Percentiles rank a stretch among this genome's conserved stretches.
Conservation (phyloP, 2,329 filamentous ascomycete species). For the Cladophialophora bantiana region DNA sequence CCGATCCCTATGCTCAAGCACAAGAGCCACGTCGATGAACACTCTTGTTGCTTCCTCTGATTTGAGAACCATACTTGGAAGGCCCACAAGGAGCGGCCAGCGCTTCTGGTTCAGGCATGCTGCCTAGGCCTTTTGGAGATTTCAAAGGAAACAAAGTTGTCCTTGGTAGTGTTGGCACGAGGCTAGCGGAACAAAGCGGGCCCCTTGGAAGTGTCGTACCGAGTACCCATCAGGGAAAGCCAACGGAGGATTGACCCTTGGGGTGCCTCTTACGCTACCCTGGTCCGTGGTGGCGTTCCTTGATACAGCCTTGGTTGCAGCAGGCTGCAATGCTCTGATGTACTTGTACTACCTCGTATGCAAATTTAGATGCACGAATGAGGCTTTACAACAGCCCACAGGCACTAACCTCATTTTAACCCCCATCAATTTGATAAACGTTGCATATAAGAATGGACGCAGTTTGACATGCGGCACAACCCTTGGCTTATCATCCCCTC, state of each 20-base stretch:
- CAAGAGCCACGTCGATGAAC: neutral
- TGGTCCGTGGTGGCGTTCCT: neutral
- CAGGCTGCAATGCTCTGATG: neutral
- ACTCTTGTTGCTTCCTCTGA: neutral
- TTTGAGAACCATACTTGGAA: neutral
- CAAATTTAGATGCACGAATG: neutral
- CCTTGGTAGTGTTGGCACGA: neutral
- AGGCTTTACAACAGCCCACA: neutral
- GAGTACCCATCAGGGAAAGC: too few species aligned
- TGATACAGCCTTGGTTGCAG: neutral
- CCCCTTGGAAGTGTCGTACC: neutral
- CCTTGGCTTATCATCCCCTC: neutral
- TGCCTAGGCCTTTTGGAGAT: neutral
- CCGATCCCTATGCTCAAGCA: neutral
- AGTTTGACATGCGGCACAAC: neutral
- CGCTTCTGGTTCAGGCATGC: neutral
- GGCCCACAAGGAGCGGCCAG: neutral
- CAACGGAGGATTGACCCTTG: neutral
- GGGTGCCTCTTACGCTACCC: neutral
- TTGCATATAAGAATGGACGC: neutral
- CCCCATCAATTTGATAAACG: neutral
- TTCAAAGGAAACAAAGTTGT: neutral
- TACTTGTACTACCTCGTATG: too few species aligned
- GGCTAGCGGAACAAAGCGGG: constrained; percentile 3
- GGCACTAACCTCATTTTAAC: neutral